Base-by-base conservation (phyloP, 2,329 filamentous ascomycete genomes). In the Aureobasidium sp. region DNA sequence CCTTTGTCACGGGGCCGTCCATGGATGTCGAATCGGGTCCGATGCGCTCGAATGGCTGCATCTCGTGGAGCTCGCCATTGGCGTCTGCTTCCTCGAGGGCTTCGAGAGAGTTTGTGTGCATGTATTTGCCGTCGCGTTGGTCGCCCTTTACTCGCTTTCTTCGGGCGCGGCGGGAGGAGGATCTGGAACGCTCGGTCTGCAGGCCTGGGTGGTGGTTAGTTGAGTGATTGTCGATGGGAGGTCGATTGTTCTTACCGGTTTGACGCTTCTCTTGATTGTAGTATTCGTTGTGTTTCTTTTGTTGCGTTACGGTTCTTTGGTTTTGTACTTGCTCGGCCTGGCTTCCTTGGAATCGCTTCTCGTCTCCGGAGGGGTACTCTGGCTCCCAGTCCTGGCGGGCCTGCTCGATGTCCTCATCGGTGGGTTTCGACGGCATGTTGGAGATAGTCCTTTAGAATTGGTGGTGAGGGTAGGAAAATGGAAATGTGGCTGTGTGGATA, bases 1-100 rank as follows among this genome's bases (percentile, higher is more conserved):
- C 79, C 60, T 79, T 73, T 19, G 81, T 82, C 35, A 83, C 81
- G 5, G 81, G 81, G 1, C 81, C 81, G 64, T 81, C 77, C 81
- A 83, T 83, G 58, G 76, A 79, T 49, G 81, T 81, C 67, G 75
- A 77, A 65, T 82, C 80, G 12, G 80, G 79, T 8, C 81, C 81
- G 65, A 83, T 82, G 49, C 77, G 78, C 69, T 83, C 80, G 64
- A 83, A 82, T 33, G 78, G 77, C 62, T 78, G 75, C 75, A 80
- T 79, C 63, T 74, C 71, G 45, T 75, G 69, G 56, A 79, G 68
- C 63, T 80, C 78, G 54, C 74, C 73, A 62, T 78, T 81, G 63
- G 77, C 79, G 66, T 80, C 79, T 60, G 78, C 79, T 69, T 79
- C 78, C 65, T 81, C 78, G 60, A 81, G 73, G 5, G 76, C 78